Evolutionary conservation across 2,329 filamentous ascomycete genomes (phyloP).

Genomic region (Beauveria varroae): DNA sequence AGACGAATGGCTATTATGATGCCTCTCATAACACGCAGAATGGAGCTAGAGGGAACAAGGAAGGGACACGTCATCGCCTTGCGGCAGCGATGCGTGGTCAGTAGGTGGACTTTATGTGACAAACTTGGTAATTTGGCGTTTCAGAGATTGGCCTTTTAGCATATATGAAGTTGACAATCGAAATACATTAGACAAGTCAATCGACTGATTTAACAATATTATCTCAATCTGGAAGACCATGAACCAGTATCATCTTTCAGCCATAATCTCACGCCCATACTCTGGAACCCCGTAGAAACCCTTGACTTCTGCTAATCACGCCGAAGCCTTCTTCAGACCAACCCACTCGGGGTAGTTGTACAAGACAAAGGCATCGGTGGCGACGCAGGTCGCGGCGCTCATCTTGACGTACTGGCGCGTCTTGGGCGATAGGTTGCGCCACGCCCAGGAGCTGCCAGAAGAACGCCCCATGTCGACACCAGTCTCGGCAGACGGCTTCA

Average conservation of each 20-base stretch:
- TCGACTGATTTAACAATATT: too few relatives aligned
- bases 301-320: neutral
- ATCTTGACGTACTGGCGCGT: constrained; percentile 7
- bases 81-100: constrained; percentile 9
- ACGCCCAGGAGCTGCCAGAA: neutral
- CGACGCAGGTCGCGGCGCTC: neutral
- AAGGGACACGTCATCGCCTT: constrained; percentile 8
- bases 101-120: neutral
- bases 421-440: constrained; percentile 7
- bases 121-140: neutral
- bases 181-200: too few relatives aligned
- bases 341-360: constrained; percentile 4
- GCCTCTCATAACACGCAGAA: constrained; percentile 16
- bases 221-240: too few relatives aligned
- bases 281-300: neutral
- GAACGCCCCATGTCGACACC: neutral
- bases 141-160: neutral
- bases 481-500: neutral
- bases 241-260: too few relatives aligned
- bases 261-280: too few relatives aligned
- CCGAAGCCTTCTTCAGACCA: neutral
- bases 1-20: constrained; percentile 27
- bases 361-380: constrained; percentile 3
- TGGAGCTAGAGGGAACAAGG: neutral
- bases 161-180: neutral